These are phyloP conservation scores for Colletotrichum godetiae DNA, from an alignment of 2,329 filamentous ascomycete genomes.

Conservation along the genomic window DNA sequence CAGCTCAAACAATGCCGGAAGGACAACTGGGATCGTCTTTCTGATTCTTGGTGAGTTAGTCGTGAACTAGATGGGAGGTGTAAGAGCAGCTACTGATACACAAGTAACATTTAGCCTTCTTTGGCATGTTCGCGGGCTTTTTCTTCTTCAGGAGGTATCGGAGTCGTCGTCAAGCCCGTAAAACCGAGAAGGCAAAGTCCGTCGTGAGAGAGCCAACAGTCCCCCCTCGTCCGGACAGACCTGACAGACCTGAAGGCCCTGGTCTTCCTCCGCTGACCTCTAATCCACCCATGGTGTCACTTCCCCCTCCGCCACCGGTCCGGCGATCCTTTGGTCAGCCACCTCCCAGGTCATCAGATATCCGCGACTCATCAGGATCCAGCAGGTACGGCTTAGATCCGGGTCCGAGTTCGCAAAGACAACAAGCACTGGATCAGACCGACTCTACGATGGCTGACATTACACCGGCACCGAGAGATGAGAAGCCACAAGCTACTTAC, in stretches of 20 bases:
- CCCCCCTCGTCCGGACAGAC: background rate
- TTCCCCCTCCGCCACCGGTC: background rate
- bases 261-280: constrained; percentile 6
- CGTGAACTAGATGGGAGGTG: too few species aligned
- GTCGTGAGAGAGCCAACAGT: background rate
- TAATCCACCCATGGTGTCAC: constrained; percentile 13
- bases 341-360: background rate
- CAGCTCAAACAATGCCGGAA: constrained; percentile 1
- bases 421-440: background rate
- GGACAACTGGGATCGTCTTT: constrained; percentile 3
- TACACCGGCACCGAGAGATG: background rate
- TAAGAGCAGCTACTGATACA: background rate
- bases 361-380: background rate
- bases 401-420: background rate
- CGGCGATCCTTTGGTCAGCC: background rate
- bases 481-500: background rate
- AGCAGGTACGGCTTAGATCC: background rate
- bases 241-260: background rate
- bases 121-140: constrained; percentile 2
- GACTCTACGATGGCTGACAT: too few species aligned
- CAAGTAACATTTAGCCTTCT: background rate
- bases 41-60: constrained; percentile 6
- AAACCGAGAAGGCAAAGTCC: background rate
- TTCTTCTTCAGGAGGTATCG: constrained; percentile 3
- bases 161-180: background rate